Conservation (phyloP, 1,139 yeast genomes). For the Yamadazyma siamensis region DNA sequence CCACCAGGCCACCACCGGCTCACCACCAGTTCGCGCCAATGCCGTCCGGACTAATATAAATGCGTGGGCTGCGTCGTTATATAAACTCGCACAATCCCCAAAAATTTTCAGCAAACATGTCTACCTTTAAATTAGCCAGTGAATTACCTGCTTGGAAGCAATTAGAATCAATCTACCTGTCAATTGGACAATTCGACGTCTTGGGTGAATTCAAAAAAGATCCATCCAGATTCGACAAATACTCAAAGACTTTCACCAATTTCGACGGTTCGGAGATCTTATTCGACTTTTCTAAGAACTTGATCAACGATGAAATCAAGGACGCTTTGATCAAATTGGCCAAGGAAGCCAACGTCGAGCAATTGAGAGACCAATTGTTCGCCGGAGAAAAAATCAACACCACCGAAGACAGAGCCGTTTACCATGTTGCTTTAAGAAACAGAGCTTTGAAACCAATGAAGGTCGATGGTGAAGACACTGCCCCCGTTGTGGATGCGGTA, state of each 20-base stretch:
- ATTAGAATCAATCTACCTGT: slow-evolving; percentile 66
- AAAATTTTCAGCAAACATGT: slow-evolving; percentile 16
- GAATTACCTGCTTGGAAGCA: slow-evolving; percentile 85
- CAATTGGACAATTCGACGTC: slow-evolving; percentile 59
- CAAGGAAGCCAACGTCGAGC: slow-evolving; percentile 83
- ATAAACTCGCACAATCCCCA: not conserved
- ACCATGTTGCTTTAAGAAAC: slow-evolving; percentile 94
- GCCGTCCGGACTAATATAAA: too few relatives aligned
- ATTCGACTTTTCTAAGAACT: slow-evolving; percentile 93
- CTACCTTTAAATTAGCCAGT: slow-evolving; percentile 63
- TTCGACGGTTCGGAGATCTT: slow-evolving; percentile 83
- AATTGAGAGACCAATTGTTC: slow-evolving; percentile 86
- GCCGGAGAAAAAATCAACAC: slow-evolving; percentile 90
- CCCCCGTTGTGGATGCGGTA: slow-evolving; percentile 86
- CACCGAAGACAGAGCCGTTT: slow-evolving; percentile 96
- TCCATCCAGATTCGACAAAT: slow-evolving; percentile 69
- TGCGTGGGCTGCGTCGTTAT: too few relatives aligned
- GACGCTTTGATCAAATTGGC: slow-evolving; percentile 71
- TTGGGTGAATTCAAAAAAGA: slow-evolving; percentile 75
- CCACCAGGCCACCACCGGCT: too few relatives aligned
- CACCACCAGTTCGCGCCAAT: too few relatives aligned
- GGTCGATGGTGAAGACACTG: slow-evolving; percentile 87
- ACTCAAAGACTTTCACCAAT: slow-evolving; percentile 73
- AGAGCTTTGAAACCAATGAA: slow-evolving; percentile 71
- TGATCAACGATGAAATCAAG: slow-evolving; percentile 81